Base-by-base conservation (phyloP, 495 filamentous ascomycete genomes). In the Sabuloglossum arenarium region DNA sequence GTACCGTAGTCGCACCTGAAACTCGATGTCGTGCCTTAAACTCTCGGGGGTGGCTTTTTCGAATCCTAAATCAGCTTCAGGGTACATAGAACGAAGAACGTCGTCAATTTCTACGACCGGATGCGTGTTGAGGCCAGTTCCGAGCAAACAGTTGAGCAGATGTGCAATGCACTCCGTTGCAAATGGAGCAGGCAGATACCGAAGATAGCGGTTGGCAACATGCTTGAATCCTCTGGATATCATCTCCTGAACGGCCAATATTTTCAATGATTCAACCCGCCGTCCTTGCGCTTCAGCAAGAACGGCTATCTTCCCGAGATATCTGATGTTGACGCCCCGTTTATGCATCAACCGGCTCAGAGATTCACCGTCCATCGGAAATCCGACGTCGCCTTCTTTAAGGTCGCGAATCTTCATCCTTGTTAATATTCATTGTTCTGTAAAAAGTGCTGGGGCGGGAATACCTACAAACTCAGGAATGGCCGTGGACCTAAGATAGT, bases 351-450 rank as follows among this genome's bases (percentile, higher is more conserved):
- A 77, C 60, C 81, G 78, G 59, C 80, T 86, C 56, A 99, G 74
- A 25, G 89, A 95, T 61, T 85, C 79, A 42, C 93, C 93, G 63
- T 99, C 93, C 88, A 97, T 95, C 37, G 93, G 93, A 73, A 95
- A 96, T 59, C 88, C 87, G 51, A 95, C 81, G 59, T 99, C 93
- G 10, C 88, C 86, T 61, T 94, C 85, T 64, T 84, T 82, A 47
- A 97, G 79, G 60, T 97, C 89, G 61, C 81, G 76, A 53, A 94
- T 72, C 59, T 84, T 68, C 14, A 65, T 62, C 12, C 16, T 0
- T 14, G 56, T 54, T 24, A 54, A 19, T 25, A 10, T n/a, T 24
- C 8, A 14, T 25, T 0, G 10, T 32, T 45, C 14, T 3, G 12
- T 3, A 55, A n/a, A 12, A 30, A 32, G 1, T 28, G 8, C 24